Evolutionary conservation across 331 rosid genomes (phyloP).

Genomic region (Dryas integrifolia): DNA sequence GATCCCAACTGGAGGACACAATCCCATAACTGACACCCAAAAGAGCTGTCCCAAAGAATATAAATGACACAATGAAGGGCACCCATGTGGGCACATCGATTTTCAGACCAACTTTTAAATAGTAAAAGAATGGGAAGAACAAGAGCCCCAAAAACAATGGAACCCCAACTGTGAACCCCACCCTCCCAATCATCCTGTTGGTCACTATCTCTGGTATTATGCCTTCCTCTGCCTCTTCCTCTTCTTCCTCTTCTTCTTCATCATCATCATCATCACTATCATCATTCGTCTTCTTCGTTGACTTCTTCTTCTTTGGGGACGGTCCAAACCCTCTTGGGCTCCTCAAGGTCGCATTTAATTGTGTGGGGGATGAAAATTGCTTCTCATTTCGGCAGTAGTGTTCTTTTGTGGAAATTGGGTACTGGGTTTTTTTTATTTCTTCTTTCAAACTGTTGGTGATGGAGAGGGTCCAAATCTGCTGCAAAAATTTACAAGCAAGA

Average conservation of each 20-base stretch:
- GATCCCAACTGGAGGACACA: conserved; percentile 97
- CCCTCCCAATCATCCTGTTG: conserved; percentile 78
- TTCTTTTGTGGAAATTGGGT: conserved; percentile 29
- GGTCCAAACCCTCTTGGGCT: conserved; percentile 75
- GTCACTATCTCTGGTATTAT: conserved; percentile 91
- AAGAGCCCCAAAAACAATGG: conserved; percentile 66
- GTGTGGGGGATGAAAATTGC: conserved; percentile 31
- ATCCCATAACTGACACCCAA: conserved; percentile 91
- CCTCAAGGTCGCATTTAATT: conserved; percentile 48
- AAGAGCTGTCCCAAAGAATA: conserved; percentile 87
- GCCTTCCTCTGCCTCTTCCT: conserved; percentile 43
- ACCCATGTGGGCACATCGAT: conserved; percentile 93
- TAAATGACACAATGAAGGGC: conserved; percentile 77
- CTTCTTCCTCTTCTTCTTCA: conserved; percentile 29
- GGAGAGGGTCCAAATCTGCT: conserved; percentile 36
- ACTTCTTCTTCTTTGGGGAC: conserved; percentile 49
- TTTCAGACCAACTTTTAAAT: conserved; percentile 71
- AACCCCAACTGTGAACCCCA: conserved; percentile 73
- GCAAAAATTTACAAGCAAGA: conserved; percentile 3
- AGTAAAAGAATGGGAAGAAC: conserved; percentile 84
- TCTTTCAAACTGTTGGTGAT: conserved; percentile 19
- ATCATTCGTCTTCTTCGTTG: conserved; percentile 21
- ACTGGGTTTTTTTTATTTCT: conserved; percentile 22
- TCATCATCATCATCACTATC: conserved; percentile 22
- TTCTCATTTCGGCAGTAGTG: conserved; percentile 13